Evolutionary conservation across 208 protist genomes (phyloP), one percentile per base, ranked within the genome.

Genomic region (Trypanosoma rangeli): DNA sequence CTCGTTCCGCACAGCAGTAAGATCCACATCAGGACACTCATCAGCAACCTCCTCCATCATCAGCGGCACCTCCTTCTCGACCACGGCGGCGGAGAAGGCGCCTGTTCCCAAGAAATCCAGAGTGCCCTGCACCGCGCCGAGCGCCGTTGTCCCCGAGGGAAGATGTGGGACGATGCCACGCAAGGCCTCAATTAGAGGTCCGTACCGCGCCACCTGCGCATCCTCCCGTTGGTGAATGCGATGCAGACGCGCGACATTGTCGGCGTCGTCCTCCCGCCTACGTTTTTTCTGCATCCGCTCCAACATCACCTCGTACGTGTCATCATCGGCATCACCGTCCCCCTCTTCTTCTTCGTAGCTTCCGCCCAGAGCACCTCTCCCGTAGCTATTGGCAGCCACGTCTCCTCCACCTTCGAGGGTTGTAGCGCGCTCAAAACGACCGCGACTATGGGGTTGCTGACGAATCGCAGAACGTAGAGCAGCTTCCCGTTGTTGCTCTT

Each of bases 61-160:
- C 42, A 78, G 59, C 0, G 82, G 90, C 24, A 95, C 61, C 74
- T 95, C 87, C 3, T 73, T 42, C 55, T 69, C 57, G 26, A 95
- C 64, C 48, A 89, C 70, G 15, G 64, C 77, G 9, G 74, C 44
- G 4, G 83, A 80, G 0, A 90, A 88, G 39, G 73, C 50, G 12
- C 84, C 74, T 31, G 77, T 78, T 13, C 65, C 44, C 26, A 93
- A 52, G 46, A 91, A 93, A 26, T 82, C 77, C 12, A 95, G 55
- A 31, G 86, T 92, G 29, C 87, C 87, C 44, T 85, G 63, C 13
- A 95, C 83, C 2, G 77, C 74, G 3, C 82, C 84, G 28, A 82
- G 85, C 24, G 77, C 73, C 22, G 82, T 79, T 0, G 83, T 70
- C 15, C 74, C 61, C 70, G 74, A 77, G 3, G 85, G 80, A 9